phyloP scores from a whole-genome alignment of 2,329 filamentous ascomycete genomes.

The Pyrenophora graminea region DNA sequence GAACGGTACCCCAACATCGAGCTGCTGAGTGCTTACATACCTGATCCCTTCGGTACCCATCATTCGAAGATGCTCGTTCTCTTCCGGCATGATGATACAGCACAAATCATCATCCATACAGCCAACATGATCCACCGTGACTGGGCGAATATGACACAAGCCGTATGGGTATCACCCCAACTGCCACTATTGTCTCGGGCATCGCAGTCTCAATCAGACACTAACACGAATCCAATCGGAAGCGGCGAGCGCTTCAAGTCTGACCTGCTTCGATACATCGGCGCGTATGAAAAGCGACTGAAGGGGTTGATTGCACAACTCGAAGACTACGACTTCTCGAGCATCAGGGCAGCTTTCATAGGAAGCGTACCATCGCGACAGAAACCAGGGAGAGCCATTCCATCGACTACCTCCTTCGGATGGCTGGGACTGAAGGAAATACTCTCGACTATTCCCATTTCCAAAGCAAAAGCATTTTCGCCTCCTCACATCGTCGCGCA shows the following conservation, averaged over 20 bases:
- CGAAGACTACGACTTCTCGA: slow-evolving; percentile 67
- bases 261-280: slow-evolving; percentile 74
- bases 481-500: slow-evolving; percentile 59
- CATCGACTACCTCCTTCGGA: slow-evolving; percentile 67
- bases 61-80: slow-evolving; percentile 86
- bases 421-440: slow-evolving; percentile 70
- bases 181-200: slow-evolving; percentile 57
- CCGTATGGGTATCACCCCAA: slow-evolving; percentile 75
- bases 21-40: slow-evolving; percentile 75
- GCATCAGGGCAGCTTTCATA: slow-evolving; percentile 71
- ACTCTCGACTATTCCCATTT: slow-evolving; percentile 55
- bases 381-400: slow-evolving; percentile 50
- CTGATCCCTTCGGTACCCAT: slow-evolving; percentile 84
- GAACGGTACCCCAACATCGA: slow-evolving; percentile 67
- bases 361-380: slow-evolving; percentile 77
- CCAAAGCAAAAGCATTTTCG: slow-evolving; percentile 38
- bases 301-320: slow-evolving; percentile 63
- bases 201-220: not conserved
- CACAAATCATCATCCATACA: slow-evolving; percentile 82
- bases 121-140: slow-evolving; percentile 89
- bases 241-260: slow-evolving; percentile 73
- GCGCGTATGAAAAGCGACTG: slow-evolving; percentile 67
- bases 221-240: slow-evolving; percentile 50
- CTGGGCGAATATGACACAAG: slow-evolving; percentile 88
- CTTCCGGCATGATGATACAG: slow-evolving; percentile 73